Evolutionary conservation across 345 rosid species (phyloP).

Genomic region (Streptanthus diversifolius): DNA sequence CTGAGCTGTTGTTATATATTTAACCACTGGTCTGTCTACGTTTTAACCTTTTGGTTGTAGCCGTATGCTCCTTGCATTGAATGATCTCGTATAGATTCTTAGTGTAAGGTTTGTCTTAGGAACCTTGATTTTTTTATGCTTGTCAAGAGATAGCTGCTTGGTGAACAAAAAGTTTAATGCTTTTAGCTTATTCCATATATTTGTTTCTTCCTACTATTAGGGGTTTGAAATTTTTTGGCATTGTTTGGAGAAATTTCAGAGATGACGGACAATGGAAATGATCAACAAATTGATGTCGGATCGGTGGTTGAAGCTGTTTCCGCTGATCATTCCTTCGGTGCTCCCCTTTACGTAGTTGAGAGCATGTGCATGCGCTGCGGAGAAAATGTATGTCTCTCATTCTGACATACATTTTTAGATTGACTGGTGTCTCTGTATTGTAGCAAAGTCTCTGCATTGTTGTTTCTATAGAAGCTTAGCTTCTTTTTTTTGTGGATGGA

Average conservation of each 20-base stretch:
- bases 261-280: conserved; percentile 28
- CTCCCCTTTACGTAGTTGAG: conserved; percentile 78
- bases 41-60: not conserved
- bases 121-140: not conserved
- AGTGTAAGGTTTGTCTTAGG: not conserved
- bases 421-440: not conserved
- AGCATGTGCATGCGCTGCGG: conserved; percentile 95
- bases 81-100: not conserved
- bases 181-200: not conserved
- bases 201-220: not conserved
- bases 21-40: not conserved
- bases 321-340: conserved; percentile 43
- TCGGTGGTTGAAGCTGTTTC: conserved; percentile 85
- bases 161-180: not conserved
- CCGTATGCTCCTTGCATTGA: not conserved
- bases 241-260: not conserved
- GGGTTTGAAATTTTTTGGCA: not conserved
- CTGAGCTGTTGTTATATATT: not conserved
- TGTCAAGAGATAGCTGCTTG: not conserved
- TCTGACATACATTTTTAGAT: not conserved
- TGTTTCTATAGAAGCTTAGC: not conserved
- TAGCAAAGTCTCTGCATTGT: not conserved
- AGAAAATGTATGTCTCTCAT: conserved; percentile 49
- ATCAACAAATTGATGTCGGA: conserved; percentile 51
- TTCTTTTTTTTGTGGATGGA: not conserved